These are phyloP conservation scores for Pythium phragmitis DNA, from an alignment of 352 stramenopile genomes.

Conservation along the genomic window DNA sequence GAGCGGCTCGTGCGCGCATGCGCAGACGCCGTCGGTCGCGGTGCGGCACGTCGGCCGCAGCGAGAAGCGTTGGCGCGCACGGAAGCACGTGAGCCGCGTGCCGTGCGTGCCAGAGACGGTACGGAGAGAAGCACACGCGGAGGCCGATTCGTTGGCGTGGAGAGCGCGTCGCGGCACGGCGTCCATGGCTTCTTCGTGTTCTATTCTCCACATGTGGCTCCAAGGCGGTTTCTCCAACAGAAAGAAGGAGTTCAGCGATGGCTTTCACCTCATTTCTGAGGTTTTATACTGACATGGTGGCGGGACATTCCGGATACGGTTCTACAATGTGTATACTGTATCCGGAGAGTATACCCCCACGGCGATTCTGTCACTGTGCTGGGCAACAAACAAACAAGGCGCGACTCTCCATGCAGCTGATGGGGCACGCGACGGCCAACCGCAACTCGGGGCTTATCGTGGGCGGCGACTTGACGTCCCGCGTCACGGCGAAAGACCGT, in stretches of 20 bases:
- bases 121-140: neutral
- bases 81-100: conserved; percentile 59
- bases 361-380: conserved; percentile 50
- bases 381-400: conserved; percentile 60
- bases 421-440: conserved; percentile 21
- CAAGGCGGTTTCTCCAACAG: neutral
- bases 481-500: conserved; percentile 45
- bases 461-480: conserved; percentile 31
- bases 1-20: conserved; percentile 19
- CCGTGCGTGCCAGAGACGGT: conserved; percentile 34
- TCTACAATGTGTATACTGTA: neutral
- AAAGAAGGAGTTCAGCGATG: conserved; percentile 8
- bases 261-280: neutral
- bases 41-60: conserved; percentile 13
- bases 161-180: neutral
- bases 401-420: conserved; percentile 33
- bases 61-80: conserved; percentile 53
- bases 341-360: conserved; percentile 32
- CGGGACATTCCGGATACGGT: neutral
- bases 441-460: conserved; percentile 31
- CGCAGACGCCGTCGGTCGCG: conserved; percentile 17
- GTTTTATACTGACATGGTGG: neutral
- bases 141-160: neutral
- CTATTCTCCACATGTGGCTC: neutral
- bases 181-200: neutral